A percentile compares a stretch with the other conserved stretches of the same genome.
Conservation (phyloP, 2,329 filamentous ascomycete genomes). For the Aspergillus nomiae region DNA sequence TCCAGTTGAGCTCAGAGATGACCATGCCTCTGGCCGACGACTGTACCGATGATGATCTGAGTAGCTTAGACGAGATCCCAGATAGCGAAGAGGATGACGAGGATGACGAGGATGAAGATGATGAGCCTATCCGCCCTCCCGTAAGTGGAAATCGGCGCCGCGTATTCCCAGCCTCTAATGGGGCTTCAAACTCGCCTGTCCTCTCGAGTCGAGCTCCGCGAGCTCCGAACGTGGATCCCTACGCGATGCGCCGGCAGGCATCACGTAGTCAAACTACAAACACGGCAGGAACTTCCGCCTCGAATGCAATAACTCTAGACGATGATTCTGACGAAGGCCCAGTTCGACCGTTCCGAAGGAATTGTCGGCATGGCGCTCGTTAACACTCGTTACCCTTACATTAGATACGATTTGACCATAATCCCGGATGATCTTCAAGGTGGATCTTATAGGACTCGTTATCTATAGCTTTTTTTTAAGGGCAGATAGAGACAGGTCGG, state of each 20-base stretch:
- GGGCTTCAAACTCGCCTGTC: conserved; percentile 14
- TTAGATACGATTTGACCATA: background rate
- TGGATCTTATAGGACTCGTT: background rate
- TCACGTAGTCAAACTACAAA: background rate
- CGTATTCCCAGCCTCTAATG: conserved; percentile 12
- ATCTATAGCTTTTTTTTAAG: background rate
- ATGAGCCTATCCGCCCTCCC: conserved; percentile 24
- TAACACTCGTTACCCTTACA: background rate
- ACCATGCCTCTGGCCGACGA: conserved; percentile 13
- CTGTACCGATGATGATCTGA: conserved; percentile 1
- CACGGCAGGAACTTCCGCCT: conserved; percentile 21
- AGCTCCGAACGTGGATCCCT: background rate
- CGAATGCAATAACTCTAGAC: conserved; percentile 28
- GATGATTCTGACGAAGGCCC: conserved; percentile 34
- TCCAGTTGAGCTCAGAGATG: conserved; percentile 20
- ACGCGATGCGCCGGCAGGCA: background rate
- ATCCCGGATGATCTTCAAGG: background rate
- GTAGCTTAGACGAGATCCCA: conserved; percentile 8
- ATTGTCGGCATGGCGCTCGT: conserved; percentile 8
- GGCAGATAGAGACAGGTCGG: background rate
- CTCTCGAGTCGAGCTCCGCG: background rate
- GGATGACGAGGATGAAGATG: conserved; percentile 21
- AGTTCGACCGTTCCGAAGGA: conserved; percentile 23
- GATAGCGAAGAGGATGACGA: conserved; percentile 20
- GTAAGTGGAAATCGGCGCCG: conserved; percentile 18